Evolutionary conservation across 2,329 filamentous ascomycete genomes (phyloP).

Genomic region (Leptodontidium sp.): DNA sequence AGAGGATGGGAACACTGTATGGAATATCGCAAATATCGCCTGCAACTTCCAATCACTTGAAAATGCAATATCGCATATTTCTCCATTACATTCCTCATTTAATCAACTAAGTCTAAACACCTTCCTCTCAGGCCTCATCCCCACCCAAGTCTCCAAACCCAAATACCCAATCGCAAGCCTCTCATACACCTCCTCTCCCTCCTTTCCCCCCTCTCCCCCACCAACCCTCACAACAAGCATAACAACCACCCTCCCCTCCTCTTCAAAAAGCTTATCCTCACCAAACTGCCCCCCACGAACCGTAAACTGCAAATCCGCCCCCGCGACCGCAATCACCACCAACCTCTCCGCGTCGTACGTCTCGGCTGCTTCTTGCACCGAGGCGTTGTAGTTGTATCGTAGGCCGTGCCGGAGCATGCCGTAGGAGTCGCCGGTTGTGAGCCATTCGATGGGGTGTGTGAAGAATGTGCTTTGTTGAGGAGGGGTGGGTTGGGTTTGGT

Average conservation of each 20-base stretch:
- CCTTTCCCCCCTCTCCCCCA: not conserved
- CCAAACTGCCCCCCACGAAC: constrained; percentile 12
- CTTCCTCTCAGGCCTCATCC: not conserved
- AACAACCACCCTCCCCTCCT: not conserved
- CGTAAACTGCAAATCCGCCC: not conserved
- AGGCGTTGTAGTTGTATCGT: not conserved
- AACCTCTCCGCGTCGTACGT: not conserved
- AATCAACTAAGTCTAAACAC: not conserved
- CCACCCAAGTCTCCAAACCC: not conserved
- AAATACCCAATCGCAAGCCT: constrained; percentile 11
- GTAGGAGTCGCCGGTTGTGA: constrained; percentile 2
- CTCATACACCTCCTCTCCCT: not conserved
- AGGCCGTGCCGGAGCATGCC: constrained; percentile 8
- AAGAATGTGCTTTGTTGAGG: not conserved
- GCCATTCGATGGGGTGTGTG: constrained; percentile 1
- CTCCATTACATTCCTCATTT: too few species aligned
- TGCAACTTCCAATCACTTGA: too few species aligned
- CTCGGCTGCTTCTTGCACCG: not conserved
- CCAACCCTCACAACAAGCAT: constrained; percentile 6
- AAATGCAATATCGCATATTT: too few species aligned
- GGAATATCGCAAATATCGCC: too few species aligned
- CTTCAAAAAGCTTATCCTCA: constrained; percentile 10
- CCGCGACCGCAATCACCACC: not conserved
- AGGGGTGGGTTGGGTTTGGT: not conserved
- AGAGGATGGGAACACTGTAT: too few species aligned